Evolutionary conservation across 2,329 filamentous ascomycete genomes (phyloP).

Genomic region (Aureobasidium sp.): DNA sequence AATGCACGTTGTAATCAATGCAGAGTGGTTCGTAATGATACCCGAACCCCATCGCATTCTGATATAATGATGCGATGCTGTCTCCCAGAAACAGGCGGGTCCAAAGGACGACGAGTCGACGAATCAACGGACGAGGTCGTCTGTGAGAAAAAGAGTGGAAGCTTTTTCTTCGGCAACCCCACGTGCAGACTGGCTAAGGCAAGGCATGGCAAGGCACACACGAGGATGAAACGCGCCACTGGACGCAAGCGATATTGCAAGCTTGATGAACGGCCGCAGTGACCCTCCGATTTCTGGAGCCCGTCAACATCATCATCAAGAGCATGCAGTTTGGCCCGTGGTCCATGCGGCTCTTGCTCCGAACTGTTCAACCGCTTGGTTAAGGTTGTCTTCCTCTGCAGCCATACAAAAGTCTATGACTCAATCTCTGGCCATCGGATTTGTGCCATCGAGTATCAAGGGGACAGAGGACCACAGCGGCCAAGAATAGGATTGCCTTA

Average conservation of each 20-base stretch:
- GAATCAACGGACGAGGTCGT: constrained; percentile 6
- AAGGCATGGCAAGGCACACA: constrained; percentile 13
- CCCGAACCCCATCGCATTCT: constrained; percentile 2
- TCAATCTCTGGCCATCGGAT: not conserved
- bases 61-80: constrained; percentile 10
- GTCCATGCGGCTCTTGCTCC: constrained; percentile 8
- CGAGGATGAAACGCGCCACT: constrained; percentile 13
- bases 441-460: not conserved
- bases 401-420: not conserved
- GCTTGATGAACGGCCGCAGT: not conserved
- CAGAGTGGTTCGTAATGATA: constrained; percentile 14
- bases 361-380: not conserved
- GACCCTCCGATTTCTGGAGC: not conserved
- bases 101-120: not conserved
- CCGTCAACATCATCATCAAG: not conserved
- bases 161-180: constrained; percentile 14
- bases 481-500: not conserved
- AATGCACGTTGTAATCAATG: constrained; percentile 15
- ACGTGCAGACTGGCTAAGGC: constrained; percentile 12
- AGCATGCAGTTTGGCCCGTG: not conserved
- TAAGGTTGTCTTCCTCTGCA: constrained; percentile 3
- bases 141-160: constrained; percentile 4
- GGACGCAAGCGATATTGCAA: constrained; percentile 13
- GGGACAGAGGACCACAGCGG: not conserved
- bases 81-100: constrained; percentile 10